Percentiles rank a stretch among this genome's conserved stretches.
phyloP scores from a whole-genome alignment of 495 filamentous ascomycete genomes.

The Daldinia bambusicola region DNA sequence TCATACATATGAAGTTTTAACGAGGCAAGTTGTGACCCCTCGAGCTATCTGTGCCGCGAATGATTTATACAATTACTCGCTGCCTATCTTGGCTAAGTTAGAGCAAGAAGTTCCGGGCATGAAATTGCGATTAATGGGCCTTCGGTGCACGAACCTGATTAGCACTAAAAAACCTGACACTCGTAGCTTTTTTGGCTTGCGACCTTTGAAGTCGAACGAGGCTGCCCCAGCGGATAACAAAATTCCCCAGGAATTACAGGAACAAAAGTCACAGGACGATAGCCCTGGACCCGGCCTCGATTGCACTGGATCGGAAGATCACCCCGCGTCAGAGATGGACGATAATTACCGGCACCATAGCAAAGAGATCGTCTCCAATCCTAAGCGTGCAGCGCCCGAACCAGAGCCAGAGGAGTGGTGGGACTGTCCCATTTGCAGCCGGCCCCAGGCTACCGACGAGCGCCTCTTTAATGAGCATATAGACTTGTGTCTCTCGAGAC shows the following conservation, averaged over 20 bases:
- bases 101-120: constrained; percentile 86
- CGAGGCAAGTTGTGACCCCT: constrained; percentile 78
- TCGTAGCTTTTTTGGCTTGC: constrained; percentile 81
- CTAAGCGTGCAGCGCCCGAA: constrained; percentile 46
- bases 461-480: constrained; percentile 90
- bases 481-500: constrained; percentile 87
- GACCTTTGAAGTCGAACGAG: constrained; percentile 42
- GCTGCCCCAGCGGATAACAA: constrained; percentile 42
- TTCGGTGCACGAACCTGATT: constrained; percentile 86
- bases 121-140: constrained; percentile 86
- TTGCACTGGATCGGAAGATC: constrained; percentile 3
- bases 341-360: constrained; percentile 54
- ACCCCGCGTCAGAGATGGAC: constrained; percentile 4
- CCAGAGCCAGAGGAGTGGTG: constrained; percentile 67
- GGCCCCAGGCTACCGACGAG: constrained; percentile 80
- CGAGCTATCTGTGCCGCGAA: constrained; percentile 76
- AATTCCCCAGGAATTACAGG: constrained; percentile 75
- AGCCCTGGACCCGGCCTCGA: constrained; percentile 8
- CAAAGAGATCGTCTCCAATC: constrained; percentile 62
- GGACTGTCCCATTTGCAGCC: constrained; percentile 87
- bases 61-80: constrained; percentile 81
- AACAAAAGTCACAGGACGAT: constrained; percentile 55
- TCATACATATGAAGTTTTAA: constrained; percentile 91
- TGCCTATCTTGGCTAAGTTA: constrained; percentile 86
- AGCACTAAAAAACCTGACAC: constrained; percentile 79